Evolutionary conservation across 1,139 yeast genomes (phyloP), one percentile per base, ranked within the genome.

Genomic region (Candida buenavistaensis): DNA sequence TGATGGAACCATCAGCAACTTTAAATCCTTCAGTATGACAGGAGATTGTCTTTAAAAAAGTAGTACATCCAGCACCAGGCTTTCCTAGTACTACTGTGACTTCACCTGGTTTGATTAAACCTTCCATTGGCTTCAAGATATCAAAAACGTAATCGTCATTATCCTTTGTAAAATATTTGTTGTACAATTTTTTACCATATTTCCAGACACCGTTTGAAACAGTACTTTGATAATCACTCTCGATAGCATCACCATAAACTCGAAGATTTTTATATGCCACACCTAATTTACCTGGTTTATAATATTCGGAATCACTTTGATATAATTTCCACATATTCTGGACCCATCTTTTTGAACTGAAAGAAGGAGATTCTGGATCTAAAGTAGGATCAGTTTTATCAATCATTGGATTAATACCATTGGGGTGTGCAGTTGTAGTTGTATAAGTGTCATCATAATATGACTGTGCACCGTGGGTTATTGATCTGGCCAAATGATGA

Each of bases 211-310:
- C 62, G 50, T 83, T 85, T 16, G 70, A 51, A 10, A 83, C 80
- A 2, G 88, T 85, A 16, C 82, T 65, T 58, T 86, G 95, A 58
- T 82, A 88, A 49, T 84, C 90, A 4, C 88, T 75, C 50, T 83
- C 92, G 2, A 82, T 67, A 10, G 90, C 88, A 39, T 72, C 72
- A 40, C 96, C 96, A 45, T 68, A 75, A 1, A 89, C 92, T 37
- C 83, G 62, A 46, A 88, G 61, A 47, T 84, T 62, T 41, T 75
- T 72, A 68, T 80, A 87, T 6, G 82, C 72, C 25, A 88, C 68
- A 7, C 95, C 95, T 38, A 84, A 59, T n/a, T 76, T 67, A 28
- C 78, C 68, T 7, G 79, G 78, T 48, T 79, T 79, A 57, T 76
- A 83, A 50, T 78, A 71, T 3, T 80, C 88, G 0, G 81, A 79